These are phyloP conservation scores for Aspergillus aculeatinus DNA, from an alignment of 2,329 filamentous ascomycete species.

Conservation along the genomic window DNA sequence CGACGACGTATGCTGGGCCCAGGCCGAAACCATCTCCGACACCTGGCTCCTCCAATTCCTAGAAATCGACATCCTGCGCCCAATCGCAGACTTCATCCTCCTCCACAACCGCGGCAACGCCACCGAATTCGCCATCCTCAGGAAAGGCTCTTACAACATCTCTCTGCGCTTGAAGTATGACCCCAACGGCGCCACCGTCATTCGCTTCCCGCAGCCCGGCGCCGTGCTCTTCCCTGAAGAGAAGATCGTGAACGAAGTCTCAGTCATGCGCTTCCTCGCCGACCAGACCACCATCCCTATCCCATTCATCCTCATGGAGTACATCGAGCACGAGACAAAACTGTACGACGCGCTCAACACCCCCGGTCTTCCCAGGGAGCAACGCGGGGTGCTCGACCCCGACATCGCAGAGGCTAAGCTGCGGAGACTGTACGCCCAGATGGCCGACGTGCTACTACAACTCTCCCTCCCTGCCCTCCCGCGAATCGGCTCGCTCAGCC, in stretches of 20 bases:
- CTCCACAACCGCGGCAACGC: too few relatives aligned
- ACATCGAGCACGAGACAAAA: background rate
- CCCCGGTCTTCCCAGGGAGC: background rate
- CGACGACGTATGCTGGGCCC: too few relatives aligned
- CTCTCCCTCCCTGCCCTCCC: constrained; percentile 35
- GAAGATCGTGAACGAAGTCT: constrained; percentile 33
- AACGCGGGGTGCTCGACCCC: constrained; percentile 12
- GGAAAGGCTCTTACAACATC: too few relatives aligned
- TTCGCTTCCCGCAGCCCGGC: constrained; percentile 22
- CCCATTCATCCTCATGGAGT: constrained; percentile 11
- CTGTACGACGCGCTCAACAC: constrained; percentile 1
- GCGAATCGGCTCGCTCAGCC: constrained; percentile 39
- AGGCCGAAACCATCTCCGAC: too few relatives aligned
- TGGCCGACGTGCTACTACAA: constrained; percentile 27
- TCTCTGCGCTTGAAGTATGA: too few relatives aligned
- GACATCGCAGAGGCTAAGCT: constrained; percentile 10
- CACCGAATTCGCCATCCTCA: too few relatives aligned
- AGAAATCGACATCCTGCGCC: too few relatives aligned
- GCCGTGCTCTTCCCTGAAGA: constrained; percentile 29
- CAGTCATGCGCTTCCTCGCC: constrained; percentile 18
- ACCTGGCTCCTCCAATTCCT: too few relatives aligned
- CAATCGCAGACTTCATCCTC: too few relatives aligned
- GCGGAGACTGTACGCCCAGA: constrained; percentile 17
- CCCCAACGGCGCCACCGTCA: constrained; percentile 11
- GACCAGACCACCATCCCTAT: constrained; percentile 21